Evolutionary conservation across 768 basidiomycete genomes (phyloP), one percentile per base, ranked within the genome.

Genomic region (Trametes meyenii): DNA sequence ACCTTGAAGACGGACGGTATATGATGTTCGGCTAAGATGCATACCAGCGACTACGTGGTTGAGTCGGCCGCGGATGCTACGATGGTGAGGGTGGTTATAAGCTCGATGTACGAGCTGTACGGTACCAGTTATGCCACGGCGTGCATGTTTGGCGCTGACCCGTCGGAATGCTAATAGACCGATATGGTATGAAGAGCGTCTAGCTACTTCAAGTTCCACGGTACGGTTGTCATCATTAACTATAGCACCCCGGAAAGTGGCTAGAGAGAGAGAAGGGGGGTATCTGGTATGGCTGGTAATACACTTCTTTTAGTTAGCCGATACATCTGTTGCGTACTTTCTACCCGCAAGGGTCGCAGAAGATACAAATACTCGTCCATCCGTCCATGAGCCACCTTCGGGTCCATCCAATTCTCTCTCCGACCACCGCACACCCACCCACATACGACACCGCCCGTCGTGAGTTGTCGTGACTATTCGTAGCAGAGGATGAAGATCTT

Each of bases 401-500:
- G 13, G 24, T 36, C 19, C 58, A 3, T 46, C 26, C 39, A 24
- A 26, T 23, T 19, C 24, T 17, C 26, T 13, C 13, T 17, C 23
- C 50, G 4, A 3, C 44, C 35, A 2, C 43, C 16, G 33, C 49
- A 17, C 21, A 16, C 48, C 24, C 43, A 23, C n/a, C 38, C 23
- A 2, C 24, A 13, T 16, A 8, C 13, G 16, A 35, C 21, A 2
- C 50, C 29, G 24, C 3, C 29, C 35, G 23, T 43, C 60, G 53
- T 46, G 49, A 50, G 6, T n/a, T 19, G 29, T 44, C 44, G 52
- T 46, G 26, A 23, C 63, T 51, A 81, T 50, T 80, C 78, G 75
- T 90, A 90, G 75, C 85, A 84, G 68, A 90, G 69, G 70, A 90
- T 89, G 74, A 86, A 90, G 54, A 90, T 87, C 76, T 80, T 85